Evolutionary conservation across 1,139 yeast species (phyloP).

Genomic region (Pichia sp.): DNA sequence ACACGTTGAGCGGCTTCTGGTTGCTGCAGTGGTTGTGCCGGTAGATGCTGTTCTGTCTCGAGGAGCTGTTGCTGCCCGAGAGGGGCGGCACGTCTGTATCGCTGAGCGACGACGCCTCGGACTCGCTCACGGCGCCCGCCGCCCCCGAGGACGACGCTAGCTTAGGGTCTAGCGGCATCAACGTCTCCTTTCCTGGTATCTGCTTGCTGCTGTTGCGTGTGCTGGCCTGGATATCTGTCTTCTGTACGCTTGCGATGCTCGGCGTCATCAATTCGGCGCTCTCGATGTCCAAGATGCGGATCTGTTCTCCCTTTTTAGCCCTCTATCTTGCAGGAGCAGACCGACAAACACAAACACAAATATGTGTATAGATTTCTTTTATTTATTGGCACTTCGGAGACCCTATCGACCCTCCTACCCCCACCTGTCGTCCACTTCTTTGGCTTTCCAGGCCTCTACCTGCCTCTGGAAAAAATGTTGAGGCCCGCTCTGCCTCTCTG

Average conservation of each 20-base stretch:
- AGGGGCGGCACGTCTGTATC: not conserved
- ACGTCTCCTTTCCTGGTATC: not conserved
- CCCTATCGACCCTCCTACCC: too few relatives aligned
- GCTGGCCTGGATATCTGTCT: not conserved
- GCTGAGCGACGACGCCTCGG: conserved; percentile 9
- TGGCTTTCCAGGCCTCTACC: too few relatives aligned
- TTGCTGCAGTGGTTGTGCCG: conserved; percentile 34
- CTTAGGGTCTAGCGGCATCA: not conserved
- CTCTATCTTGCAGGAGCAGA: too few relatives aligned
- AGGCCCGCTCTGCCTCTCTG: too few relatives aligned
- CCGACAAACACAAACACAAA: too few relatives aligned
- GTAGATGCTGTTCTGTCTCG: conserved; percentile 27
- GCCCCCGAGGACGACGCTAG: not conserved
- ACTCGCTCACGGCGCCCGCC: not conserved
- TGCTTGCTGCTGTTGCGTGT: not conserved
- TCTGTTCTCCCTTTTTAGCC: too few relatives aligned
- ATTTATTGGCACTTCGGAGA: too few relatives aligned
- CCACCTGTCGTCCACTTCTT: too few relatives aligned
- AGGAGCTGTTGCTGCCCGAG: conserved; percentile 5
- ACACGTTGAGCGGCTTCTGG: conserved; percentile 32
- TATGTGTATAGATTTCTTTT: too few relatives aligned
- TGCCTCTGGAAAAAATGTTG: too few relatives aligned
- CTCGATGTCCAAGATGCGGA: too few relatives aligned
- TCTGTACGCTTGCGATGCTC: not conserved
- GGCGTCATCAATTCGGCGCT: not conserved